Base-by-base conservation (phyloP, 1,139 yeast species). In the Diutina rugosa region DNA sequence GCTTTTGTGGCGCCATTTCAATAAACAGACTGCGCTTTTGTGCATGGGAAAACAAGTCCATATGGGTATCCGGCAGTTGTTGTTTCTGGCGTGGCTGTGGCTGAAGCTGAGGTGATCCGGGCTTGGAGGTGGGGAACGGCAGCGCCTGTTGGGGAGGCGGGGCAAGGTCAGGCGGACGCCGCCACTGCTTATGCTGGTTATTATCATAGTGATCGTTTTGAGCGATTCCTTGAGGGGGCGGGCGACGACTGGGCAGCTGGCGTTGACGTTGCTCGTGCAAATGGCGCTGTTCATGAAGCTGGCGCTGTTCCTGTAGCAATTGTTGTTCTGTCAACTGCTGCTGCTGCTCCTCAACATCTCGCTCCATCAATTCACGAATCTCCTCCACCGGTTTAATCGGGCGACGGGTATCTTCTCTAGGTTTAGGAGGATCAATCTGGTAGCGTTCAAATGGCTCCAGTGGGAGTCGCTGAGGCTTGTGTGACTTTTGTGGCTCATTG, bases 21-120 rank as follows among this genome's bases (percentile, higher is more conserved):
- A 49, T 49, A 18, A 49, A 49, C 53, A 49, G 53, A n/a, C 16
- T 30, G 28, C 53, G 41, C 7, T 49, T 49, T 7, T 49, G 53
- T 1, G 53, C 45, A 9, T 49, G 53, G 7, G 26, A n/a, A 8
- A 49, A 16, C 28, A 32, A 5, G 12, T 30, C 53, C 16, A 35
- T 9, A 8, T 12, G 41, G 41, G 41, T 35, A 35, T 35, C 41
- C 1, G 41, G 41, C 41, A 35, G 41, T 8, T 35, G 41, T 35
- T 35, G 41, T 14, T 35, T 35, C 5, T 35, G 41, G 41, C 41
- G 41, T 8, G 41, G n/a, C 14, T 6, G n/a, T 5, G 41, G 41
- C 14, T 35, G 41, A 10, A 4, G 41, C n/a, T 35, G 41, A 10
- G 41, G 41, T 12, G 41, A 35, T n/a, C n/a, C 14, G 14, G 41